A percentile compares a stretch with the other conserved stretches of the same genome.
These are phyloP conservation scores for Trametes cubensis DNA, from an alignment of 768 basidiomycete species.

Conservation along the genomic window DNA sequence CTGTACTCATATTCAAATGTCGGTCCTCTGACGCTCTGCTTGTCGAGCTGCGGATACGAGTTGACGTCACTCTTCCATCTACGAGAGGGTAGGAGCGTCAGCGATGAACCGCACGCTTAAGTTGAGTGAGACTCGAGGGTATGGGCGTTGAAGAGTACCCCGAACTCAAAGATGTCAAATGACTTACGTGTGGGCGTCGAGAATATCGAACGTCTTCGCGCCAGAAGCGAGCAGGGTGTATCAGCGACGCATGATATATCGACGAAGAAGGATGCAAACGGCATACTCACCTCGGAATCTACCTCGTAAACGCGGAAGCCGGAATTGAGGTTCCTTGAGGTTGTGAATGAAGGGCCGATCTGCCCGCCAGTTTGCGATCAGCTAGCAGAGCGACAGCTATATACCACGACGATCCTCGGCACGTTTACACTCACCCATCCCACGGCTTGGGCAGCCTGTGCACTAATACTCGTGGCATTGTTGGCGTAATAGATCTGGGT, in stretches of 20 bases:
- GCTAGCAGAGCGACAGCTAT: too few species aligned
- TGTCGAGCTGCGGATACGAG: constrained; percentile 59
- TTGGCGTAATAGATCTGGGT: constrained; percentile 70
- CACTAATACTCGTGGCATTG: constrained; percentile 63
- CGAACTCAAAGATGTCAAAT: background rate
- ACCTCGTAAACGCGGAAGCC: constrained; percentile 78
- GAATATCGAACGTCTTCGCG: constrained; percentile 69
- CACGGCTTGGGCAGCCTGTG: constrained; percentile 57
- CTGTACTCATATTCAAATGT: constrained; percentile 66
- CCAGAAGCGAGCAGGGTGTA: constrained; percentile 3
- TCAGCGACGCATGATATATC: background rate
- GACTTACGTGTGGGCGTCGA: constrained; percentile 77
- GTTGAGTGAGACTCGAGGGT: background rate
- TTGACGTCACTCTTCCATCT: constrained; percentile 71
- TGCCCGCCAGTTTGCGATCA: constrained; percentile 29
- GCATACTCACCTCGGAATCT: constrained; percentile 59
- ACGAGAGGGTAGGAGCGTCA: background rate
- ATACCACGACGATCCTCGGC: too few species aligned
- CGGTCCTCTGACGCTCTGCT: constrained; percentile 59
- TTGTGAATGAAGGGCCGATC: constrained; percentile 73
- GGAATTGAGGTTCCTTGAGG: constrained; percentile 70
- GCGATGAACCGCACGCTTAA: background rate
- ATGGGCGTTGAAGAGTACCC: background rate
- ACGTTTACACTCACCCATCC: constrained; percentile 45
- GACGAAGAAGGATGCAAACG: background rate